These are phyloP conservation scores for Hyaloscypha bicolor DNA, from an alignment of 495 filamentous ascomycete genomes.

Conservation along the genomic window DNA sequence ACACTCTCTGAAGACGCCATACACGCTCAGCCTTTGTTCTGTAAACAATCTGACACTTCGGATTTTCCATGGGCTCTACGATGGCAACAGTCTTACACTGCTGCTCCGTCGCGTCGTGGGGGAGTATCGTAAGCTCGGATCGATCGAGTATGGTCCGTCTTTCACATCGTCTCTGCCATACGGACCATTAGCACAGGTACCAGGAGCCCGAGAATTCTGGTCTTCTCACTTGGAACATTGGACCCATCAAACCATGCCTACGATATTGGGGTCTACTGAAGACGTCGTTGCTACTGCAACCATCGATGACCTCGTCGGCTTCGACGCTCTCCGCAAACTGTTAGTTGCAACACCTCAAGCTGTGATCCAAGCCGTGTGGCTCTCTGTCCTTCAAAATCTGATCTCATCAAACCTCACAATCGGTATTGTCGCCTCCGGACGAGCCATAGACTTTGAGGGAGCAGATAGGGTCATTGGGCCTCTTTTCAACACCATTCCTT, in stretches of 20 bases:
- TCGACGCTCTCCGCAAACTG: conserved; percentile 50
- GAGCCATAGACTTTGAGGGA: conserved; percentile 63
- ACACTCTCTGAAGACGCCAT: conserved; percentile 27
- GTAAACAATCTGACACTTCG: conserved; percentile 54
- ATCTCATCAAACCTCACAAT: conserved; percentile 44
- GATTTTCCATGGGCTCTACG: conserved; percentile 88
- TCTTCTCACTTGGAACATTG: conserved; percentile 31
- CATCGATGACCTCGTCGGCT: conserved; percentile 38
- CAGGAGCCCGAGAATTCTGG: conserved; percentile 70
- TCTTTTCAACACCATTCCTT: conserved; percentile 88
- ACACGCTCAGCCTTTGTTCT: conserved; percentile 45
- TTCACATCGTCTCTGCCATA: conserved; percentile 56
- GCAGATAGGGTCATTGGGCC: conserved; percentile 78
- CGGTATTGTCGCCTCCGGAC: conserved; percentile 71
- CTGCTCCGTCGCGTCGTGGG: conserved; percentile 60
- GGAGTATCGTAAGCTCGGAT: conserved; percentile 41
- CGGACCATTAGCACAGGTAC: conserved; percentile 58
- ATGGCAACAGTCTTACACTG: conserved; percentile 75
- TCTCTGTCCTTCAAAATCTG: conserved; percentile 50
- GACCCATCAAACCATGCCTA: conserved; percentile 4
- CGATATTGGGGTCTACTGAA: conserved; percentile 19
- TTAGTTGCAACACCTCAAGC: conserved; percentile 77
- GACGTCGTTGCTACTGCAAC: conserved; percentile 30
- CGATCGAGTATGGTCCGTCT: conserved; percentile 39
- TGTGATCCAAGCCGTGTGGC: conserved; percentile 72